Evolutionary conservation across 164 flowering plant genomes (phyloP).

Genomic region (Vitis amurensis): DNA sequence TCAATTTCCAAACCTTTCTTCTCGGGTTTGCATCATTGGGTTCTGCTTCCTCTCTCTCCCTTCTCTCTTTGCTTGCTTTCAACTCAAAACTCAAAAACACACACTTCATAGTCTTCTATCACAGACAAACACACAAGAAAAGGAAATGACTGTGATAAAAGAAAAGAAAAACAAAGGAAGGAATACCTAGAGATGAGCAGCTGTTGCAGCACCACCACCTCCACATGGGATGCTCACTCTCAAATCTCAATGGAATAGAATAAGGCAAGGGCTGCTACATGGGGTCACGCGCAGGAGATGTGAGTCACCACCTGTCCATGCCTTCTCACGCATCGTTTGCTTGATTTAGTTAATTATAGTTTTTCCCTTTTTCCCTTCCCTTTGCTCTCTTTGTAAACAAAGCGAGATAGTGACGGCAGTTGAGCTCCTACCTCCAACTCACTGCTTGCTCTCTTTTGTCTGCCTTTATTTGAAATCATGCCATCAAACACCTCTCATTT

Average conservation of each 20-base stretch:
- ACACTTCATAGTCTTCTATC: constrained; percentile 4
- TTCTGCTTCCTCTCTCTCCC: constrained; percentile 18
- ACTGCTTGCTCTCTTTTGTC: constrained; percentile 1
- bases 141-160: constrained; percentile 4
- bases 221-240: constrained; percentile 15
- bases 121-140: background rate
- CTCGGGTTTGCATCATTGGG: constrained; percentile 48
- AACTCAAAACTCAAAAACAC: constrained; percentile 26
- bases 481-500: background rate
- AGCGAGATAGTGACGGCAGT: background rate
- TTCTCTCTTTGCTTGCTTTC: constrained; percentile 26
- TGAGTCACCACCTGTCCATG: constrained; percentile 8
- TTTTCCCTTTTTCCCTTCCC: constrained; percentile 3
- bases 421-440: constrained; percentile 13
- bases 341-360: background rate
- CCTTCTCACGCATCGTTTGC: background rate
- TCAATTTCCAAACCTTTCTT: constrained; percentile 55
- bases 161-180: constrained; percentile 9
- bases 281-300: constrained; percentile 22
- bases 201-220: constrained; percentile 21
- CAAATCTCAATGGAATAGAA: background rate
- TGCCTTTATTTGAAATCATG: background rate
- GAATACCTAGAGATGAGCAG: constrained; percentile 38
- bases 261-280: constrained; percentile 2
- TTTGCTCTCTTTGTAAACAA: background rate